These are phyloP conservation scores for Lepidopterella palustris DNA, from an alignment of 495 filamentous ascomycete species.

Conservation along the genomic window DNA sequence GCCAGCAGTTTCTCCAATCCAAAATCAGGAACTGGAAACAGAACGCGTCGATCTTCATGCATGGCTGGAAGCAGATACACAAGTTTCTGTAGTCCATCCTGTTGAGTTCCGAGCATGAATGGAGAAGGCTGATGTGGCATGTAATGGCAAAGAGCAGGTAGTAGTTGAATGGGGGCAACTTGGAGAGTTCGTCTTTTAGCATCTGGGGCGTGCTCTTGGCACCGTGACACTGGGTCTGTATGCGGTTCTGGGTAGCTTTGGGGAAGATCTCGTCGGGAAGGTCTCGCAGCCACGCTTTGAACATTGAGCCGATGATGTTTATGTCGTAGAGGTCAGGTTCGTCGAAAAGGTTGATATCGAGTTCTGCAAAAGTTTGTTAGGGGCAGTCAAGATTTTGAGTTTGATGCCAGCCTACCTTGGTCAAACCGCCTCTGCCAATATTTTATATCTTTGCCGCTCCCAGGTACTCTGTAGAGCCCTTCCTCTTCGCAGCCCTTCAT, in stretches of 20 bases:
- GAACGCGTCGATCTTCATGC: constrained; percentile 82
- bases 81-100: constrained; percentile 93
- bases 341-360: constrained; percentile 79
- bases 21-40: constrained; percentile 88
- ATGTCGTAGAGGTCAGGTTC: constrained; percentile 82
- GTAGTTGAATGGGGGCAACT: constrained; percentile 86
- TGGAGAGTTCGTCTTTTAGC: constrained; percentile 83
- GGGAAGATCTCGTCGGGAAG: constrained; percentile 88
- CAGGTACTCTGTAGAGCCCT: constrained; percentile 81
- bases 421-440: constrained; percentile 85
- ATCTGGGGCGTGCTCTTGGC: constrained; percentile 69
- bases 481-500: constrained; percentile 85
- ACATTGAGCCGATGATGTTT: constrained; percentile 86
- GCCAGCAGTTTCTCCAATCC: constrained; percentile 92
- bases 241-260: constrained; percentile 65
- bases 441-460: constrained; percentile 75
- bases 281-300: constrained; percentile 90
- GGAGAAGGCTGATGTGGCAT: constrained; percentile 81
- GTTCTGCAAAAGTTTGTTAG: constrained; percentile 44
- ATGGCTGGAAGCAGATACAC: constrained; percentile 91
- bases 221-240: constrained; percentile 66
- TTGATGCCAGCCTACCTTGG: constrained; percentile 46
- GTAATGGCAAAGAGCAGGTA: constrained; percentile 94
- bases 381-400: constrained; percentile 9
- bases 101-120: constrained; percentile 78